Base-by-base conservation (phyloP, 2,329 filamentous ascomycete genomes). In the Xylariaceae sp. region DNA sequence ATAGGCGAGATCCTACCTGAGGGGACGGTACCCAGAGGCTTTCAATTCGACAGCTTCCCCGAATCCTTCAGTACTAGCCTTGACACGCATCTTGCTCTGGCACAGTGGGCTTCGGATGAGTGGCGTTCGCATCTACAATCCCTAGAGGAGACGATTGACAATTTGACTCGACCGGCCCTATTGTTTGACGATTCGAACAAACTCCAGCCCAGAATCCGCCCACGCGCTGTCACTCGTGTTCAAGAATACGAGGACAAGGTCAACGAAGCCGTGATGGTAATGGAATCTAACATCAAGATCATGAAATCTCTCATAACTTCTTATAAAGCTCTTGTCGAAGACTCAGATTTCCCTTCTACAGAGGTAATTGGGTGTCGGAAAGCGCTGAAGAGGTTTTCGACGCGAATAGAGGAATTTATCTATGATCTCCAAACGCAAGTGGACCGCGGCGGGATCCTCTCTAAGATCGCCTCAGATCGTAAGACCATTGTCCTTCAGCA, bases 101-200 rank as follows among this genome's bases (percentile, higher is more conserved):
- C 70, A 37, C 69, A 75, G 24, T 77, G 75, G 75, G 68, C 73
- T 1, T 70, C 65, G 0, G 70, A 74, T 52, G 68, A 71, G 4
- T 78, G 75, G 75, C 65, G 74, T 14, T 67, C 67, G 67, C 75
- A 76, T 60, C 64, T 77, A 17, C 57, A 66, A 14, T 74, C 67
- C 59, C 61, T 76, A 0, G 74, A 76, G 58, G 55, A 67, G 7
- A 53, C 65, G 0, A 67, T 75, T n/a, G 71, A 74, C 23, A 29
- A 65, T 33, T 59, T 70, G 59, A 72, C 73, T 33, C 49, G 49
- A 17, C 41, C 49, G 6, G 41, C 37, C 39, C 51, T 58, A 33
- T 31, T 61, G 6, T 45, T 39, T 41, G 41, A 53, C 16, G 40
- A 49, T 9, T 11, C 34, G 9, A 46, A 37, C 11, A 33, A 33